phyloP scores from a whole-genome alignment of 2,329 filamentous ascomycete species.

The Xylaria sp. region DNA sequence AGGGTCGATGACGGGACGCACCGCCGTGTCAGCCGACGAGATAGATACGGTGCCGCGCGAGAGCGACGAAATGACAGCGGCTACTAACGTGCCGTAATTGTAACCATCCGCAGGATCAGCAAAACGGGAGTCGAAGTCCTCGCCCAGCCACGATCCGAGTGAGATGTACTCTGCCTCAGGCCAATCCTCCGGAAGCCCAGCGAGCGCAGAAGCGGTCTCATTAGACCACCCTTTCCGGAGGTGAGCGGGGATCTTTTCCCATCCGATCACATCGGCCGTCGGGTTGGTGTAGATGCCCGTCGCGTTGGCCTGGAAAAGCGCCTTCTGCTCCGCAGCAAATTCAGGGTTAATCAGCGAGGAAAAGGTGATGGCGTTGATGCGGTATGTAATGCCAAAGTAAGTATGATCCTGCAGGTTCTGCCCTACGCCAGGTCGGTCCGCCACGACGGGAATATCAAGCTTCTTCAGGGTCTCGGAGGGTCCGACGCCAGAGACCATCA shows the following conservation, averaged over 20 bases:
- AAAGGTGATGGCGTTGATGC: constrained; percentile 51
- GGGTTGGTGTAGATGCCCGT: constrained; percentile 46
- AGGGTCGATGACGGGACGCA: constrained; percentile 48
- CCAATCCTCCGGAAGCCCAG: constrained; percentile 49
- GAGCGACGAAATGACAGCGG: constrained; percentile 44
- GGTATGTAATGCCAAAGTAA: constrained; percentile 49
- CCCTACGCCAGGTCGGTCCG: constrained; percentile 69
- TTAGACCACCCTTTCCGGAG: constrained; percentile 39
- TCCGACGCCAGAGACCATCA: constrained; percentile 55
- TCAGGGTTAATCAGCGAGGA: constrained; percentile 44
- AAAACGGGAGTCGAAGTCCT: constrained; percentile 45
- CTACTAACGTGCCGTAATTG: constrained; percentile 46
- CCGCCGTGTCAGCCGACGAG: constrained; percentile 58
- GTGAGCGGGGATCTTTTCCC: constrained; percentile 49
- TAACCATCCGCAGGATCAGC: constrained; percentile 43
- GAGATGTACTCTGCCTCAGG: constrained; percentile 52
- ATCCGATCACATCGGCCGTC: constrained; percentile 45
- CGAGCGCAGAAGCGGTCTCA: constrained; percentile 39
- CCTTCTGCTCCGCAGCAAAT: constrained; percentile 41
- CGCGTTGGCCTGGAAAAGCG: constrained; percentile 43
- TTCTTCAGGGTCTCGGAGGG: constrained; percentile 46
- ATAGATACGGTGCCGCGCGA: constrained; percentile 70
- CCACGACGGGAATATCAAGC: constrained; percentile 61
- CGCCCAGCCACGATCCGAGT: constrained; percentile 42
- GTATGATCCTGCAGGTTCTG: constrained; percentile 67